Base-by-base conservation (phyloP, 1,284 basidiomycete genomes). In the Melanopsichium pennsylvanicum region DNA sequence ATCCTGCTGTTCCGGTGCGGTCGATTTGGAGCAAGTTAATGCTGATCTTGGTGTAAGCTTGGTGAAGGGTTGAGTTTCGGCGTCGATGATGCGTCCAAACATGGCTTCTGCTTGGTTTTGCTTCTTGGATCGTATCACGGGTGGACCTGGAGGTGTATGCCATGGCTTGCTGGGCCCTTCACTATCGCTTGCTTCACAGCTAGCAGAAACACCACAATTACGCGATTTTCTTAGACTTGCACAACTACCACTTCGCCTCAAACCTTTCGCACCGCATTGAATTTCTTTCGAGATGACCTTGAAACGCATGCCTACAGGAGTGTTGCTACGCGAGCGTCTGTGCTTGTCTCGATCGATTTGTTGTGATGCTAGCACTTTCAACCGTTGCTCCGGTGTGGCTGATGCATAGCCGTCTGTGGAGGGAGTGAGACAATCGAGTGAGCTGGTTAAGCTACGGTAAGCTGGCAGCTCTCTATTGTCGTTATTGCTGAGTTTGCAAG, bases 31-130 rank as follows among this genome's bases (percentile, higher is more conserved):
- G 25, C 27, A 37, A 27, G 15, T 3, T 9, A 21, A 9, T 6
- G 32, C 13, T 12, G 41, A 31, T 23, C n/a, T 19, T 16, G 15
- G 31, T 7, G 23, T 21, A 11, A 49, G 19, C 7, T n/a, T 22
- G 39, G 16, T 42, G 5, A n/a, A n/a, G n/a, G 51, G 44, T 25
- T 66, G 41, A 23, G 59, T 55, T 32, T 69, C 62, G 32, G 61
- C 61, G 25, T 71, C 68, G 23, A 71, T 67, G 47, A 71, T 71
- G 15, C 59, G 32, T 21, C 67, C 67, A 46, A 70, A 70, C 31
- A 70, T 55, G 16, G 67, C 64, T 40, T 68, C 68, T 18, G 70
- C 69, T 16, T 60, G 49, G 35, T 58, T 62, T 32, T 67, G 49
- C 35, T 63, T 71, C 16, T 43, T 71, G 32, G 68, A 67, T 10